Conservation (phyloP, 2,329 filamentous ascomycete species). For the Huntiella omanensis region DNA sequence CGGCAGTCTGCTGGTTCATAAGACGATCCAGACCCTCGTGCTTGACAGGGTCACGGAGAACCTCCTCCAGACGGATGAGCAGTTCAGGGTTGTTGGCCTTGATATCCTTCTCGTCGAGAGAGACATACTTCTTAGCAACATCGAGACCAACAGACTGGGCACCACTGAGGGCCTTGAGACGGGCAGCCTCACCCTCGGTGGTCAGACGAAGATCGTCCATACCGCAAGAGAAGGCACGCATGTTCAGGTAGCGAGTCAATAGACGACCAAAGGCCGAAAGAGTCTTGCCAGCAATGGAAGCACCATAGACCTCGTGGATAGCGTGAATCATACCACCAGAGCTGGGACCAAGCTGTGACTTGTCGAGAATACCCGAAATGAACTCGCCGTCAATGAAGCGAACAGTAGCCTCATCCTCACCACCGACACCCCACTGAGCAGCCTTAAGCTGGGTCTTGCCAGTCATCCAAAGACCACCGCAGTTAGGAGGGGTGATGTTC, state of each 20-base stretch:
- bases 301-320: slow-evolving; percentile 83
- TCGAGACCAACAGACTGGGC: slow-evolving; percentile 54
- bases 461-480: slow-evolving; percentile 58
- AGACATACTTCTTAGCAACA: slow-evolving; percentile 77
- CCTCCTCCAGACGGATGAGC: slow-evolving; percentile 58
- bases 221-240: slow-evolving; percentile 90
- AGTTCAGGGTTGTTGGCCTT: slow-evolving; percentile 29
- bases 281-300: slow-evolving; percentile 66
- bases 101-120: slow-evolving; percentile 45
- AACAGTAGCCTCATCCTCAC: slow-evolving; percentile 58
- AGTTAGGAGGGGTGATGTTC: slow-evolving; percentile 67
- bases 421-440: slow-evolving; percentile 57
- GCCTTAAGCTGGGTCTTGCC: slow-evolving; percentile 61
- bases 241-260: slow-evolving; percentile 74
- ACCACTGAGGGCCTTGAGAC: slow-evolving; percentile 47
- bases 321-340: slow-evolving; percentile 78
- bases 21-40: slow-evolving; percentile 79
- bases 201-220: slow-evolving; percentile 91
- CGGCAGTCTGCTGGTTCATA: slow-evolving; percentile 50
- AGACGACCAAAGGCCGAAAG: slow-evolving; percentile 79
- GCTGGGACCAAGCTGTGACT: slow-evolving; percentile 79
- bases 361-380: slow-evolving; percentile 81
- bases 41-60: slow-evolving; percentile 77
- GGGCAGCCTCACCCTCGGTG: slow-evolving; percentile 51
- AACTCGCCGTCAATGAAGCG: slow-evolving; percentile 76